phyloP scores from a whole-genome alignment of 495 filamentous ascomycete genomes.

The Penicillium longicatenatum region DNA sequence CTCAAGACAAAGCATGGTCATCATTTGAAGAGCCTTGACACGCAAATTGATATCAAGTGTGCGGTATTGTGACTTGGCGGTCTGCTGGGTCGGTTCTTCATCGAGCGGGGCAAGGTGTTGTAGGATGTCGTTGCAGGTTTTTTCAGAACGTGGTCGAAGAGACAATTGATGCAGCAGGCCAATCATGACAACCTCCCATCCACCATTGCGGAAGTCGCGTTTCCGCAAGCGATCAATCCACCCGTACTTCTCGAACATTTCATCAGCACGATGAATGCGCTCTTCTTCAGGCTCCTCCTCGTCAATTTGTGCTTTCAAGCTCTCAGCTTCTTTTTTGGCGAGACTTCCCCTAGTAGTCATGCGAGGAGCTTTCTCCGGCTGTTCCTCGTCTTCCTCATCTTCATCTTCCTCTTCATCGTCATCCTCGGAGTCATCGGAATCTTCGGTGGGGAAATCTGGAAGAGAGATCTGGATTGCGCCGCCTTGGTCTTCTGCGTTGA shows the following conservation, averaged over 20 bases:
- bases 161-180: constrained; percentile 86
- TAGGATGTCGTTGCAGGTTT: constrained; percentile 77
- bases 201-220: constrained; percentile 85
- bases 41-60: constrained; percentile 80
- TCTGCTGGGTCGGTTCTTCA: constrained; percentile 69
- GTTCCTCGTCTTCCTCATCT: constrained; percentile 36
- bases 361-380: constrained; percentile 59
- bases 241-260: constrained; percentile 64
- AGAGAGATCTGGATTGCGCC: constrained; percentile 79
- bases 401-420: constrained; percentile 36
- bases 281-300: constrained; percentile 36
- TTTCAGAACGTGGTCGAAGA: constrained; percentile 64
- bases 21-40: constrained; percentile 77
- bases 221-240: constrained; percentile 85
- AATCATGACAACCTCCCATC: constrained; percentile 88
- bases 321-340: constrained; percentile 74
- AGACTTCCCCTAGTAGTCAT: constrained; percentile 84
- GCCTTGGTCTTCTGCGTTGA: constrained; percentile 68
- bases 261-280: constrained; percentile 71
- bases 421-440: constrained; percentile 59
- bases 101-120: constrained; percentile 76
- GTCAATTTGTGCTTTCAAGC: constrained; percentile 52
- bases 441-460: constrained; percentile 71
- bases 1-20: constrained; percentile 83
- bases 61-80: constrained; percentile 68